A percentile compares a stretch with the other conserved stretches of the same genome.
These are phyloP conservation scores for Fraxinus greggii DNA, from an alignment of 305 asterid genomes.

Conservation along the genomic window DNA sequence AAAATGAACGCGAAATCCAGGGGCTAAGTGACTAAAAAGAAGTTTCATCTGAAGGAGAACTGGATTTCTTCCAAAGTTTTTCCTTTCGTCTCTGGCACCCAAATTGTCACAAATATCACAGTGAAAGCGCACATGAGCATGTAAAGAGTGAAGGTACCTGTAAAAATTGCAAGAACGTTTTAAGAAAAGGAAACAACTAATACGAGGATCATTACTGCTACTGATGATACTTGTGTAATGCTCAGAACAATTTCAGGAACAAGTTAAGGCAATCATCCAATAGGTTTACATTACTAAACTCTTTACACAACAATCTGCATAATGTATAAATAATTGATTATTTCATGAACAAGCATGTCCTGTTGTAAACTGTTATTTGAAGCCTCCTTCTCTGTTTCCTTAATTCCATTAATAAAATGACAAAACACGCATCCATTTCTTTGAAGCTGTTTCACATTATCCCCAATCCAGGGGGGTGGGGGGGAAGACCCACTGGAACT, in stretches of 20 bases:
- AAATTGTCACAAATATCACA: constrained; percentile 50
- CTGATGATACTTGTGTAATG: not conserved
- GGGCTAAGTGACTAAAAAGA: not conserved
- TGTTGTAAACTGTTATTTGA: not conserved
- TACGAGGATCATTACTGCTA: not conserved
- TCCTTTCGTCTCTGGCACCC: constrained; percentile 93
- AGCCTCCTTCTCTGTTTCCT: not conserved
- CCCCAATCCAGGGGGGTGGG: too few species aligned
- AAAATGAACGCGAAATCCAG: not conserved
- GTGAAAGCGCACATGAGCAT: constrained; percentile 42
- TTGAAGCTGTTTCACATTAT: not conserved
- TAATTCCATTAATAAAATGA: not conserved
- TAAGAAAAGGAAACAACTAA: not conserved
- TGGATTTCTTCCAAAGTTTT: constrained; percentile 83
- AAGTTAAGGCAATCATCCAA: not conserved
- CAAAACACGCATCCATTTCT: not conserved
- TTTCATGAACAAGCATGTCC: not conserved
- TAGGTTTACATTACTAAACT: not conserved
- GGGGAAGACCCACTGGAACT: not conserved
- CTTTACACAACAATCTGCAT: not conserved
- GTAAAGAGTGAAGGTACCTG: constrained; percentile 79
- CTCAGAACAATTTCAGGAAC: not conserved
- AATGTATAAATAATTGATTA: not conserved
- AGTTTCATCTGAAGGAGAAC: constrained; percentile 60
- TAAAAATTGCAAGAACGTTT: not conserved